phyloP scores from a whole-genome alignment of 306 rosid species.

The Prunus davidiana region DNA sequence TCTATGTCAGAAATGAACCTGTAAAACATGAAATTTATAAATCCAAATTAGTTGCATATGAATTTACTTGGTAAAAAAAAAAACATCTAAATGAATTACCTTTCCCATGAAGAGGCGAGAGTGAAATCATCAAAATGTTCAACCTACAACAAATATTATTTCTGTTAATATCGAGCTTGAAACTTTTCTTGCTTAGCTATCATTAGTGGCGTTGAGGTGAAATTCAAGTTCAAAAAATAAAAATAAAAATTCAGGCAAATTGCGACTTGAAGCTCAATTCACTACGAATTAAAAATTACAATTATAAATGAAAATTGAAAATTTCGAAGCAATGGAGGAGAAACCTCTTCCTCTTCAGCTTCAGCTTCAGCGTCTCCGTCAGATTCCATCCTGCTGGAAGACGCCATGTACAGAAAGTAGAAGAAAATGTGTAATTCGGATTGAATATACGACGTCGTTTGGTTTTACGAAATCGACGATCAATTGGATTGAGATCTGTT shows the following conservation, averaged over 20 bases:
- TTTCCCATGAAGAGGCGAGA: conserved; percentile 95
- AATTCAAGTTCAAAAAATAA: background rate
- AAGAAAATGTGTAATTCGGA: background rate
- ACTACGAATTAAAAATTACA: background rate
- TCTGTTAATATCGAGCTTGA: background rate
- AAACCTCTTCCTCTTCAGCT: conserved; percentile 55
- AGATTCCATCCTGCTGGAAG: conserved; percentile 50
- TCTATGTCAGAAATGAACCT: conserved; percentile 97
- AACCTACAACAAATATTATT: conserved; percentile 40
- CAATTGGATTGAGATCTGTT: background rate
- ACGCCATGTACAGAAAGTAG: conserved; percentile 53
- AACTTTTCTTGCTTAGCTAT: background rate
- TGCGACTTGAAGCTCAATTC: background rate
- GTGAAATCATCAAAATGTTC: conserved; percentile 99
- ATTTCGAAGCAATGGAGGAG: background rate
- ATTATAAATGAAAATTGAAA: background rate
- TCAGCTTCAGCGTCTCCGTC: conserved; percentile 52
- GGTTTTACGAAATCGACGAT: background rate
- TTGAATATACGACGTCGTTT: background rate
- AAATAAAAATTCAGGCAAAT: background rate
- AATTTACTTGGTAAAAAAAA: background rate
- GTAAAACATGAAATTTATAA: background rate
- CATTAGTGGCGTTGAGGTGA: background rate
- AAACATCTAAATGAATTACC: conserved; percentile 31
- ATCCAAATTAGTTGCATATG: background rate